A percentile compares a stretch with the other conserved stretches of the same genome.
phyloP scores from a whole-genome alignment of 306 rosid genomes.

The Biancaea sappan region DNA sequence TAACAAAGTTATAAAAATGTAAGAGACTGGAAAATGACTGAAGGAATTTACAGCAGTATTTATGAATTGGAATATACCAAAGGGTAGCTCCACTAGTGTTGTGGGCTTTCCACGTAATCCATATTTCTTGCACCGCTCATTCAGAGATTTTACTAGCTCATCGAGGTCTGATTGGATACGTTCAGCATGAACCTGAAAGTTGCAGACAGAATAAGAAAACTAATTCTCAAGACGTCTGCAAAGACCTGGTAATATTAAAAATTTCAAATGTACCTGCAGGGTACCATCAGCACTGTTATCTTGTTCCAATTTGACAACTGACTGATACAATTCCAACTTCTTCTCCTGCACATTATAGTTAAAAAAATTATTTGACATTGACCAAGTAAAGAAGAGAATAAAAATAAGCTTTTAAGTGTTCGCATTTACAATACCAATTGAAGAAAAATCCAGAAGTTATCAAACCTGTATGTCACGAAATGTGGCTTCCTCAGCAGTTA shows the following conservation, averaged over 20 bases:
- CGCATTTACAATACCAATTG: slow-evolving; percentile 24
- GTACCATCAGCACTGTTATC: slow-evolving; percentile 59
- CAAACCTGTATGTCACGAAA: slow-evolving; percentile 92
- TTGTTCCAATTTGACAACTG: slow-evolving; percentile 86
- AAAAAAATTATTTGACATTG: slow-evolving; percentile 29
- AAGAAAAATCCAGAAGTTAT: slow-evolving; percentile 17
- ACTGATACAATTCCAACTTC: slow-evolving; percentile 89
- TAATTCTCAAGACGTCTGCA: slow-evolving; percentile 25
- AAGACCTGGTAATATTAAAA: slow-evolving; percentile 25
- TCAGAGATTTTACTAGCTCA: slow-evolving; percentile 78
- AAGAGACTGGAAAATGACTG: slow-evolving; percentile 19
- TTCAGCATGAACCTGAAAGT: slow-evolving; percentile 72
- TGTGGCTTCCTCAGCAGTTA: slow-evolving; percentile 88
- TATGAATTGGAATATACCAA: slow-evolving; percentile 62
- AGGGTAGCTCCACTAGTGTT: slow-evolving; percentile 89
- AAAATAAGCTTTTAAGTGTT: slow-evolving; percentile 19
- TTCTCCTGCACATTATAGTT: slow-evolving; percentile 58
- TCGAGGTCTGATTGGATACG: slow-evolving; percentile 75
- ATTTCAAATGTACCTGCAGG: slow-evolving; percentile 60
- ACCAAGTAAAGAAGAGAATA: slow-evolving; percentile 15
- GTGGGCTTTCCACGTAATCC: slow-evolving; percentile 87
- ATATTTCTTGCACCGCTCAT: slow-evolving; percentile 89
- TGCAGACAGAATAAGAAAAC: slow-evolving; percentile 35
- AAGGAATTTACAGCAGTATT: slow-evolving; percentile 23
- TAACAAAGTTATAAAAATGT: slow-evolving; percentile 15